Evolutionary conservation across 768 basidiomycete species (phyloP).

Genomic region (Chlorophyllum brunneum): DNA sequence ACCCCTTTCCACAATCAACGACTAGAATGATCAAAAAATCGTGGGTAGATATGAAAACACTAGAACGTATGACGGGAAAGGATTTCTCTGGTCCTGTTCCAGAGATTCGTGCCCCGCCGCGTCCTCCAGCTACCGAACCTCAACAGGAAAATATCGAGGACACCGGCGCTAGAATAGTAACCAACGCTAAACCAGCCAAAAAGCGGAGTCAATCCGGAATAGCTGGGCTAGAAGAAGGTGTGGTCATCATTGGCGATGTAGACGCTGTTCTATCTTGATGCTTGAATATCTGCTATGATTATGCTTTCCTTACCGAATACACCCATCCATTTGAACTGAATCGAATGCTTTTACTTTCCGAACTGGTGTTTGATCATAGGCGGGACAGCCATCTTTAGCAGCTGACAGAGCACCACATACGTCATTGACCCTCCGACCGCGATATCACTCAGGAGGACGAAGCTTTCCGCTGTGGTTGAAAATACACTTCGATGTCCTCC

Average conservation of each 20-base stretch:
- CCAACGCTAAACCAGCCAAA: constrained; percentile 19
- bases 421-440: background rate
- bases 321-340: too few species aligned
- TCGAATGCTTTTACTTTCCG: too few species aligned
- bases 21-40: background rate
- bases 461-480: background rate
- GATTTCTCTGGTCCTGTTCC: constrained; percentile 83
- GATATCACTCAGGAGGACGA: background rate
- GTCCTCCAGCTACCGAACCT: constrained; percentile 19
- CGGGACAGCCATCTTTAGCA: background rate
- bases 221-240: constrained; percentile 25
- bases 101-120: constrained; percentile 50
- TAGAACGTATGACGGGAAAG: constrained; percentile 80
- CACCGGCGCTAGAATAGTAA: constrained; percentile 11
- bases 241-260: constrained; percentile 34
- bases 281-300: background rate
- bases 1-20: background rate
- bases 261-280: constrained; percentile 23
- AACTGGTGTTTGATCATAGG: too few species aligned
- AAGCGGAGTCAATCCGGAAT: constrained; percentile 24
- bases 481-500: constrained; percentile 13
- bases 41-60: constrained; percentile 59
- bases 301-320: background rate
- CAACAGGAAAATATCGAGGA: constrained; percentile 16
- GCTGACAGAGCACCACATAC: background rate